Evolutionary conservation across 805 yeast species (phyloP).

Genomic region (Candida chauliodis): DNA sequence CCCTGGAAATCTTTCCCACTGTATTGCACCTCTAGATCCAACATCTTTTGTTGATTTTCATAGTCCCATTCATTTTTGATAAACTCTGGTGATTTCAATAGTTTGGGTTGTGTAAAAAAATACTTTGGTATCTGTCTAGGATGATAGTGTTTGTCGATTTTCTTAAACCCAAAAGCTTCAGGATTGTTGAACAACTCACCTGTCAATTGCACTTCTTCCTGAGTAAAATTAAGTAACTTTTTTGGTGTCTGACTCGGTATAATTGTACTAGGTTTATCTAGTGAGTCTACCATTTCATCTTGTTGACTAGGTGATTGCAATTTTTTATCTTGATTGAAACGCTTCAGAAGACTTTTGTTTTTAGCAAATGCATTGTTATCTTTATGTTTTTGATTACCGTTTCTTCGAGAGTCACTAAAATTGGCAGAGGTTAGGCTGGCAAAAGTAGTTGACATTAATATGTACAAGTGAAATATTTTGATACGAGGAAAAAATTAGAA

Average conservation of each 20-base stretch:
- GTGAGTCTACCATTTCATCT: conserved; percentile 8
- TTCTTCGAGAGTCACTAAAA: conserved; percentile 12
- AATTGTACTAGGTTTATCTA: conserved; percentile 17
- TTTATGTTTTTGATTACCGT: conserved; percentile 8
- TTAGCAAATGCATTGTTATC: background rate
- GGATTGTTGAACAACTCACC: conserved; percentile 33
- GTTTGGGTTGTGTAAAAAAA: conserved; percentile 32
- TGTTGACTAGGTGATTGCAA: background rate
- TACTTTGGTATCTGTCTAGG: conserved; percentile 35
- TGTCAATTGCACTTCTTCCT: conserved; percentile 18
- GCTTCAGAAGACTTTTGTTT: conserved; percentile 5
- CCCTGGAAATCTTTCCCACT: conserved; percentile 60
- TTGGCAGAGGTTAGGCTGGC: conserved; percentile 11
- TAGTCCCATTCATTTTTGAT: conserved; percentile 62
- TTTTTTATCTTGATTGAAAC: background rate
- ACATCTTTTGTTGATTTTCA: conserved; percentile 64
- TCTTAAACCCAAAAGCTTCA: conserved; percentile 26
- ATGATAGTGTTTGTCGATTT: conserved; percentile 6
- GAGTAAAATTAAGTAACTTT: conserved; percentile 17
- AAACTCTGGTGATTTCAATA: conserved; percentile 30
- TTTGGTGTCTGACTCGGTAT: conserved; percentile 19
- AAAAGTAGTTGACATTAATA: conserved; percentile 16
- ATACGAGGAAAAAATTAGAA: background rate
- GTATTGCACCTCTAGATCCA: conserved; percentile 42
- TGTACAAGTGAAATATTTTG: too few species aligned